These are phyloP conservation scores for Acorus calamus DNA, from an alignment of 106 monocot species.

Conservation along the genomic window DNA sequence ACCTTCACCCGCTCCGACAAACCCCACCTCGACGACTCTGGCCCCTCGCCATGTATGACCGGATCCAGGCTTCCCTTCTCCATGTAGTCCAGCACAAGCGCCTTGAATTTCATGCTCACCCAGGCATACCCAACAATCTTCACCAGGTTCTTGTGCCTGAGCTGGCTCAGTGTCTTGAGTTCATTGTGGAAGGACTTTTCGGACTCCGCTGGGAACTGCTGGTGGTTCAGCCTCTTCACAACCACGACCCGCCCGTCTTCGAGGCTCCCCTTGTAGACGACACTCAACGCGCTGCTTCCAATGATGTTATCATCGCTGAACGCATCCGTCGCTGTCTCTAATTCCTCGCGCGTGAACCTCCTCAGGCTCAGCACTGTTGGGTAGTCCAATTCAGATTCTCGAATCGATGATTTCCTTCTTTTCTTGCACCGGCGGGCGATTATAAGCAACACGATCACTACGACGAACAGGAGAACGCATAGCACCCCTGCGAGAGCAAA, in stretches of 20 bases:
- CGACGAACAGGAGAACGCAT: conserved; percentile 22
- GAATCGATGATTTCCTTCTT: neutral
- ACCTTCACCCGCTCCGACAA: conserved; percentile 49
- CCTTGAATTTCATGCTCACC: conserved; percentile 52
- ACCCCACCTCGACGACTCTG: conserved; percentile 37
- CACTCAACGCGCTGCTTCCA: conserved; percentile 71
- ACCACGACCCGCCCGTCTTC: conserved; percentile 37
- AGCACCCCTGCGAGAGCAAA: conserved; percentile 19
- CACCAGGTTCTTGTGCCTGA: conserved; percentile 73
- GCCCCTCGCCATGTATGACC: conserved; percentile 29
- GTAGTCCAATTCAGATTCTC: conserved; percentile 2
- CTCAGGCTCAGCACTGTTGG: conserved; percentile 27
- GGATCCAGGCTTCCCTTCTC: conserved; percentile 68
- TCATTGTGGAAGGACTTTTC: conserved; percentile 71
- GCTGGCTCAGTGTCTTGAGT: conserved; percentile 37
- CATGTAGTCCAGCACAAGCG: conserved; percentile 59
- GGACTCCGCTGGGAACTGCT: conserved; percentile 53
- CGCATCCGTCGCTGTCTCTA: conserved; percentile 45
- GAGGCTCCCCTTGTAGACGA: conserved; percentile 59
- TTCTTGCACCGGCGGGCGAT: neutral
- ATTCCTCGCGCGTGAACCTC: conserved; percentile 46
- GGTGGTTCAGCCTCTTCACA: conserved; percentile 62
- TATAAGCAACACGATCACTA: conserved; percentile 14
- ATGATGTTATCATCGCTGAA: conserved; percentile 61
- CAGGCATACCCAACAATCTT: conserved; percentile 73